Percentiles rank a stretch among this genome's conserved stretches.
These are phyloP conservation scores for Kingdonia uniflora DNA, from an alignment of 164 flowering plant species.

Conservation along the genomic window DNA sequence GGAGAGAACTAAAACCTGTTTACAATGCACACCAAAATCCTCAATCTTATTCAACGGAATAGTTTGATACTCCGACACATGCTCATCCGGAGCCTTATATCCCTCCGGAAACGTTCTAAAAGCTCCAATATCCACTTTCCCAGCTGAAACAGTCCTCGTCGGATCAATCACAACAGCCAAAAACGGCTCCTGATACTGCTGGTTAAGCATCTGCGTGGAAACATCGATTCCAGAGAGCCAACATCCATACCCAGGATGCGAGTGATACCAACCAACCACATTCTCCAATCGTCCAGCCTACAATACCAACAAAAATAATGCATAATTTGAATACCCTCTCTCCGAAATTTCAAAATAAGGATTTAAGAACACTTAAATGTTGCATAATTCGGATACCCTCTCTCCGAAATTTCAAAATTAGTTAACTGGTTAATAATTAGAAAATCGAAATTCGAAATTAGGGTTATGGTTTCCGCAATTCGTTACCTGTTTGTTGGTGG, in stretches of 20 bases:
- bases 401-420: too few species aligned
- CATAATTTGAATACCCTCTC: too few species aligned
- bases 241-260: conserved; percentile 99
- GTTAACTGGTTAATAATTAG: too few species aligned
- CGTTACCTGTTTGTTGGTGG: conserved; percentile 76
- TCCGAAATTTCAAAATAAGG: too few species aligned
- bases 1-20: conserved; percentile 41
- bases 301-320: neutral
- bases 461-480: too few species aligned
- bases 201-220: conserved; percentile 93
- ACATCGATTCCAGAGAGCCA: conserved; percentile 99
- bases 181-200: conserved; percentile 92
- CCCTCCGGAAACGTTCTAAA: conserved; percentile 92
- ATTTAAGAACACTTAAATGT: too few species aligned
- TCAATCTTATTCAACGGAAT: conserved; percentile 95
- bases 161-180: conserved; percentile 97
- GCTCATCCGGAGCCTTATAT: conserved; percentile 91
- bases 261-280: conserved; percentile 99
- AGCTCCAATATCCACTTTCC: conserved; percentile 98
- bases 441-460: too few species aligned
- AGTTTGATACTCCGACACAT: conserved; percentile 94
- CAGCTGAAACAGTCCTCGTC: conserved; percentile 94
- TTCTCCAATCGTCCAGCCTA: conserved; percentile 94
- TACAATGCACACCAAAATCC: conserved; percentile 98
- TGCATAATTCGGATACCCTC: too few species aligned